Percentiles rank a stretch among this genome's conserved stretches.
Conservation (phyloP, 2,329 filamentous ascomycete genomes). For the Parastagonospora avenae region DNA sequence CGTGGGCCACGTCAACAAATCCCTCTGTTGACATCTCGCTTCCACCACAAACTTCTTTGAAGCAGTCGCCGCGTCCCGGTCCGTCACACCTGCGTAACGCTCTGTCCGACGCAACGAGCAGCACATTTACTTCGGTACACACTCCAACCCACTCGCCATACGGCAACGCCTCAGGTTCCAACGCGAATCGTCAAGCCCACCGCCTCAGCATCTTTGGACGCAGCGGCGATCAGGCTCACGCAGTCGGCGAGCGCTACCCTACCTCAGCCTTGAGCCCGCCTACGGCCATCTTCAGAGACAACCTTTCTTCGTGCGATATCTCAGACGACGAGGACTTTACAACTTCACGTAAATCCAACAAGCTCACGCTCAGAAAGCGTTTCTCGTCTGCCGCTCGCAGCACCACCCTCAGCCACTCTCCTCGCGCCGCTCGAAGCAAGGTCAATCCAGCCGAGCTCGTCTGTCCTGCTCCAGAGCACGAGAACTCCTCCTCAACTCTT, state of each 20-base stretch:
- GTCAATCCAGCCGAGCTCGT: slow-evolving; percentile 17
- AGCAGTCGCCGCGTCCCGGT: slow-evolving; percentile 33
- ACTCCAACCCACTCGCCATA: slow-evolving; percentile 20
- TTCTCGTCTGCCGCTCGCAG: slow-evolving; percentile 27
- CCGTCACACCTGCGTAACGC: slow-evolving; percentile 39
- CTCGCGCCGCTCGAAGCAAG: slow-evolving; percentile 17
- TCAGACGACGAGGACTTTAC: slow-evolving; percentile 36
- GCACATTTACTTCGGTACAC: slow-evolving; percentile 21
- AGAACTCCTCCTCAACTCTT: slow-evolving; percentile 15
- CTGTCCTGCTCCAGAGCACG: slow-evolving; percentile 14
- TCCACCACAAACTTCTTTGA: slow-evolving; percentile 37
- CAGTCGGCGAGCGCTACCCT: slow-evolving; percentile 56
- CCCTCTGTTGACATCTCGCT: slow-evolving; percentile 49
- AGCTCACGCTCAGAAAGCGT: slow-evolving; percentile 27
- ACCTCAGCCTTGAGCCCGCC: slow-evolving; percentile 54
- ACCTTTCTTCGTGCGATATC: slow-evolving; percentile 29
- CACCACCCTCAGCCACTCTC: slow-evolving; percentile 13
- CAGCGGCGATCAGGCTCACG: slow-evolving; percentile 36
- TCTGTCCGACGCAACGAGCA: slow-evolving; percentile 30
- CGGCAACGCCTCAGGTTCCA: slow-evolving; percentile 13
- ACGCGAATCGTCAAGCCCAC: slow-evolving; percentile 19
- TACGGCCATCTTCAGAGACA: slow-evolving; percentile 30
- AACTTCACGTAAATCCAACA: slow-evolving; percentile 24
- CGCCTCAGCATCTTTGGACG: slow-evolving; percentile 29
- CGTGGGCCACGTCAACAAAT: slow-evolving; percentile 48